Evolutionary conservation across 805 yeast species (phyloP).

Genomic region (Metschnikowia baotianmanensis): DNA sequence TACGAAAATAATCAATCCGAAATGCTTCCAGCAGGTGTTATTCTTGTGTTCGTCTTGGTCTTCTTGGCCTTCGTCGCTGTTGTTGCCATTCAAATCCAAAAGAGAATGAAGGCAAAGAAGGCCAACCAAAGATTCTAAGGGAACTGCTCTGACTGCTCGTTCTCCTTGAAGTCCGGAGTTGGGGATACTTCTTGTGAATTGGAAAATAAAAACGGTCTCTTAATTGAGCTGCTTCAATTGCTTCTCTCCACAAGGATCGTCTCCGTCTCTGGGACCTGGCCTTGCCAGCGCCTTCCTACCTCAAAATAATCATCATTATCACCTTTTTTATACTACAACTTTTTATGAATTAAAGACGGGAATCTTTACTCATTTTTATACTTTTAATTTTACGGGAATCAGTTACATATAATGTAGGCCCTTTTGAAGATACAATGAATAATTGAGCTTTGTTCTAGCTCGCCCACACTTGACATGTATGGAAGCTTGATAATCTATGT

Average conservation of each 20-base stretch:
- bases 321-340: constrained; percentile 13
- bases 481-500: too few species aligned
- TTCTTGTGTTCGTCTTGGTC: constrained; percentile 59
- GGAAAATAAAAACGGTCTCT: background rate
- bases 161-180: background rate
- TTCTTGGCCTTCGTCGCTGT: constrained; percentile 46
- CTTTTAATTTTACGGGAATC: constrained; percentile 22
- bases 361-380: constrained; percentile 19
- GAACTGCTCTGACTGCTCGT: background rate
- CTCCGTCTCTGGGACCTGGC: background rate
- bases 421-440: too few species aligned
- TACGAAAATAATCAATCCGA: constrained; percentile 15
- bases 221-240: background rate
- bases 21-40: constrained; percentile 75
- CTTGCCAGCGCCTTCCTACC: background rate
- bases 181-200: background rate
- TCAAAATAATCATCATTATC: constrained; percentile 15
- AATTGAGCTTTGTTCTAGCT: too few species aligned
- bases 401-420: constrained; percentile 4
- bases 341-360: constrained; percentile 19
- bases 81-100: constrained; percentile 35
- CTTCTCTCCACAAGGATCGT: background rate
- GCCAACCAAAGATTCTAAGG: constrained; percentile 25
- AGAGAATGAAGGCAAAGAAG: constrained; percentile 44
- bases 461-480: too few species aligned